Base-by-base conservation (phyloP, 176 grass and related monocot species). In the Eleusine indica region DNA sequence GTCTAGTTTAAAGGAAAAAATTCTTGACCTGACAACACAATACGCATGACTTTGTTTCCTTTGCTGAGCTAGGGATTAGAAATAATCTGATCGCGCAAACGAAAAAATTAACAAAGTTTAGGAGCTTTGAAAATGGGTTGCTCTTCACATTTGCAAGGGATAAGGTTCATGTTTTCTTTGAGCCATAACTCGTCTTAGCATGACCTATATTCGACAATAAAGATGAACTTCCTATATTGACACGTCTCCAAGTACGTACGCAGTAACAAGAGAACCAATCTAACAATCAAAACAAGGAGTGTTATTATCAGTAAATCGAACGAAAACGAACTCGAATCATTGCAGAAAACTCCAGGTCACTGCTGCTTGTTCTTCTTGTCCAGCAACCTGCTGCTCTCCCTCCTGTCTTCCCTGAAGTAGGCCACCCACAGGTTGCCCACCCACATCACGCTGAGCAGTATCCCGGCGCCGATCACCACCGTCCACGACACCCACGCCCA, bases 401-500 rank as follows among this genome's bases (percentile, higher is more conserved):
- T 69, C 51, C 65, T 87, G 2, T 16, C 12, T 2, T 91, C 83
- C 49, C 74, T 92, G 77, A 93, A 85, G 70, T 87, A 77, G 19
- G 44, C 75, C 41, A 93, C 43, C 95, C 92, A 97, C 18, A 91
- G 85, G 64, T 92, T 97, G 53, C 68, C 81, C 74, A 97, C 91
- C 90, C 92, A 97, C 16, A 97, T 16, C 70, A 91, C 76, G 66
- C 95, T 97, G 12, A 92, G 66, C 66, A 73, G 13, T 17, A 97
- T 97, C 13, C 88, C 90, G 4, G 43, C 66, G 21, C 92, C 90
- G 37, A 97, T 91, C 40, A 97, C 92, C 61, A 92, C 73, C 48
- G 90, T 87, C 92, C 90, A 97, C 19, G 90, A 91, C 46, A 46
- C 63, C 80, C 90, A 87, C 43, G 79, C 71, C 95, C 94, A 94